These are phyloP conservation scores for Beauveria bassiana DNA, from an alignment of 2,329 filamentous ascomycete genomes.

Conservation along the genomic window DNA sequence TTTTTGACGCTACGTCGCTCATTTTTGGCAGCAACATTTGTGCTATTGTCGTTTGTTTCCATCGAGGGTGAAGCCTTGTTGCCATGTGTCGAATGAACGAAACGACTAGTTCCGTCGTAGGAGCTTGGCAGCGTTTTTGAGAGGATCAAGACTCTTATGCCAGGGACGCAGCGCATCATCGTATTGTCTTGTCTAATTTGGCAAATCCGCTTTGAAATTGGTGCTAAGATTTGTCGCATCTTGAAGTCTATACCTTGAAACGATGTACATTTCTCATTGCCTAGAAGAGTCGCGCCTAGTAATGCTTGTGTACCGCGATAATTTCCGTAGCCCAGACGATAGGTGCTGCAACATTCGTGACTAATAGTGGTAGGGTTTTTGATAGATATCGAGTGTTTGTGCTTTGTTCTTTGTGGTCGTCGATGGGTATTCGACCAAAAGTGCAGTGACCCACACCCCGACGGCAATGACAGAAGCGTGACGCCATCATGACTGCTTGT, in stretches of 20 bases:
- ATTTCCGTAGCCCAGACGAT: background rate
- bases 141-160: background rate
- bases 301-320: background rate
- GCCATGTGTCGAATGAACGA: background rate
- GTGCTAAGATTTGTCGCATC: background rate
- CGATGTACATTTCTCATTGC: background rate
- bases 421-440: background rate
- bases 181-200: background rate
- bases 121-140: background rate
- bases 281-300: background rate
- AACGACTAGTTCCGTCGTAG: background rate
- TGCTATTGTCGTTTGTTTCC: background rate
- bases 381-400: no score
- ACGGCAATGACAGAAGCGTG: background rate
- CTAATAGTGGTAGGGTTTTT: no score
- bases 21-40: background rate
- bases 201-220: background rate
- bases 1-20: background rate
- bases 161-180: background rate
- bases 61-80: background rate
- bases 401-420: background rate
- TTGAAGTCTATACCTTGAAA: background rate
- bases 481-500: background rate
- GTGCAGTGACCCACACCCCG: background rate
- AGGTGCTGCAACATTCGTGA: background rate